Evolutionary conservation across 345 rosid species (phyloP).

Genomic region (Salix caprea): DNA sequence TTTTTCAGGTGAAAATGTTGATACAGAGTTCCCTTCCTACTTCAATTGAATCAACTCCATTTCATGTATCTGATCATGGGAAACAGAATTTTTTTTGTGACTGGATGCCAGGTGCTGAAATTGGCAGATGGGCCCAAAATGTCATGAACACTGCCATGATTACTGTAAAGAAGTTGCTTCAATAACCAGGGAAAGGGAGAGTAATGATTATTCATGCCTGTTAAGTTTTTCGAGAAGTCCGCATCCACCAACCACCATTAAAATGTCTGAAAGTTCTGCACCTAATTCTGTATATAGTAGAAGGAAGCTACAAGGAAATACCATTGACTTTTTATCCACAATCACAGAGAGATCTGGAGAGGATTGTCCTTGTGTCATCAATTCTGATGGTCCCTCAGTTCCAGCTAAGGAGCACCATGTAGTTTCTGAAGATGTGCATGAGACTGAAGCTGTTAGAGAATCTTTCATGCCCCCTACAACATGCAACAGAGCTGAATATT

Average conservation of each 20-base stretch:
- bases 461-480: slow-evolving; percentile 11
- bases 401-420: slow-evolving; percentile 28
- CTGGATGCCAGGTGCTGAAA: slow-evolving; percentile 33
- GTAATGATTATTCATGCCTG: slow-evolving; percentile 29
- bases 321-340: slow-evolving; percentile 26
- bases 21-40: slow-evolving; percentile 34
- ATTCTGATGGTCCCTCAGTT: slow-evolving; percentile 39
- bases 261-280: slow-evolving; percentile 34
- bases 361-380: slow-evolving; percentile 40
- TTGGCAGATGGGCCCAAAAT: slow-evolving; percentile 54
- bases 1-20: slow-evolving; percentile 40
- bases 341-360: slow-evolving; percentile 33
- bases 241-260: slow-evolving; percentile 34
- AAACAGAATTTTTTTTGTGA: slow-evolving; percentile 27
- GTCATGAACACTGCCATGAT: slow-evolving; percentile 29
- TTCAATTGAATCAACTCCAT: slow-evolving; percentile 36
- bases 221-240: slow-evolving; percentile 33
- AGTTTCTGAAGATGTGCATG: slow-evolving; percentile 20
- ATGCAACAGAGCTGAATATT: slow-evolving; percentile 16
- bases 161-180: slow-evolving; percentile 35
- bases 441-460: slow-evolving; percentile 21
- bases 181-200: slow-evolving; percentile 25
- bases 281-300: slow-evolving; percentile 47
- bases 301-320: slow-evolving; percentile 37
- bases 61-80: slow-evolving; percentile 22